Evolutionary conservation across 139 green algal genomes (phyloP).

Genomic region (Raphidocelis subcapitata): DNA sequence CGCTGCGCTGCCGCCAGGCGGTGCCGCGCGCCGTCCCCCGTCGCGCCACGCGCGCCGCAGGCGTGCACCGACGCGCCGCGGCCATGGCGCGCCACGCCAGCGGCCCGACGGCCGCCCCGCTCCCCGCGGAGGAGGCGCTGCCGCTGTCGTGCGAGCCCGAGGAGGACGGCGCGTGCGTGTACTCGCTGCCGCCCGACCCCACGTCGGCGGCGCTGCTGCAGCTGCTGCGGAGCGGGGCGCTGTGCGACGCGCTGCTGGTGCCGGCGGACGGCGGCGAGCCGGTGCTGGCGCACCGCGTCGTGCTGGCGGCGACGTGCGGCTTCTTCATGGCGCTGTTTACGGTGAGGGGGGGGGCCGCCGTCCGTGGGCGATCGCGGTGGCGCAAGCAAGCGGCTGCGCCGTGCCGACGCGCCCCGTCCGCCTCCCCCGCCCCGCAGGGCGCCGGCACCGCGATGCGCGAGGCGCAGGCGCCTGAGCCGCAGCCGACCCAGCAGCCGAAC

Average conservation of each 20-base stretch:
- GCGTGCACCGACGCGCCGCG: too few relatives aligned
- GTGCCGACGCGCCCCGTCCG: background rate
- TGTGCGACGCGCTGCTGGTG: conserved; percentile 38
- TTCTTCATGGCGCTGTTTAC: conserved; percentile 55
- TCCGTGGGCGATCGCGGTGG: background rate
- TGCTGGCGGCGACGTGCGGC: conserved; percentile 36
- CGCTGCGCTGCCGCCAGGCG: too few relatives aligned
- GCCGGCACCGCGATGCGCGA: background rate
- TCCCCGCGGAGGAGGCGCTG: too few relatives aligned
- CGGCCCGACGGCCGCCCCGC: too few relatives aligned
- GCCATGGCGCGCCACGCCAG: too few relatives aligned
- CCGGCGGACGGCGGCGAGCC: conserved; percentile 17
- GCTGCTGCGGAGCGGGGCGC: conserved; percentile 24
- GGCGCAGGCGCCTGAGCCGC: background rate
- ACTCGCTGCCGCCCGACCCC: too few relatives aligned
- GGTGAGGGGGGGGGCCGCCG: background rate
- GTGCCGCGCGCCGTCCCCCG: too few relatives aligned
- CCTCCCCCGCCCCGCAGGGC: background rate
- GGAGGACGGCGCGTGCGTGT: too few relatives aligned
- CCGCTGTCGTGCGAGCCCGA: too few relatives aligned
- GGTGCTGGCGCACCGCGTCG: conserved; percentile 42
- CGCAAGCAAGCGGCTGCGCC: background rate
- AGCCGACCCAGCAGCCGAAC: background rate
- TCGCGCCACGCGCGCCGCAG: too few relatives aligned
- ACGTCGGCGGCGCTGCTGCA: conserved; percentile 1